Conservation (phyloP, 805 yeast genomes). For the Deakozyma indianensis region DNA sequence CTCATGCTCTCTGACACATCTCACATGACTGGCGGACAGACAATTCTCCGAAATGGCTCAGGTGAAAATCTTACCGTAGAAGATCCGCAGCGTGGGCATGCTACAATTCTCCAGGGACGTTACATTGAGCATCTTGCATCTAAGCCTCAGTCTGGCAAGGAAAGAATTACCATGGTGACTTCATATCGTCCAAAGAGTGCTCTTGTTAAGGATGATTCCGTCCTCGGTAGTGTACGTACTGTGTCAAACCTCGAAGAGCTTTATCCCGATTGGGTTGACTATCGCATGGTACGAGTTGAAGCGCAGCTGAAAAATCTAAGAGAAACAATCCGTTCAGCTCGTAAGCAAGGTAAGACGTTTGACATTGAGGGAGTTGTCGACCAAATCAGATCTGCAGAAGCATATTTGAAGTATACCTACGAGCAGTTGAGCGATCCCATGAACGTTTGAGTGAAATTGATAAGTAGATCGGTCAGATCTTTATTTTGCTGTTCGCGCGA, state of each 20-base stretch:
- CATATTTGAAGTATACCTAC: neutral
- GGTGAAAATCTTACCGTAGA: slow-evolving; percentile 13
- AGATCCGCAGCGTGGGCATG: slow-evolving; percentile 36
- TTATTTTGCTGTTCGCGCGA: too few species aligned
- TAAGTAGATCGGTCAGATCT: too few species aligned
- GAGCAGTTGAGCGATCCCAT: neutral
- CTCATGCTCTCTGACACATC: slow-evolving; percentile 46
- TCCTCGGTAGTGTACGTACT: slow-evolving; percentile 15
- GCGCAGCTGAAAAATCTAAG: neutral
- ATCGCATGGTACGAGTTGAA: slow-evolving; percentile 5
- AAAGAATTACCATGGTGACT: slow-evolving; percentile 21
- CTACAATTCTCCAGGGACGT: slow-evolving; percentile 35
- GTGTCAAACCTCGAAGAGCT: slow-evolving; percentile 8
- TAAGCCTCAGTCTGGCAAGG: slow-evolving; percentile 25
- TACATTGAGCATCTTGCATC: slow-evolving; percentile 33
- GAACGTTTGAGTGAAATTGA: too few species aligned
- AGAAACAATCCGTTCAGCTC: neutral
- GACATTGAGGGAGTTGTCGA: neutral
- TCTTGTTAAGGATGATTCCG: slow-evolving; percentile 15
- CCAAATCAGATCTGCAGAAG: neutral
- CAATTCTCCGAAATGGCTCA: slow-evolving; percentile 28
- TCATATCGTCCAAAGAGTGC: slow-evolving; percentile 18
- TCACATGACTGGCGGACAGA: slow-evolving; percentile 47
- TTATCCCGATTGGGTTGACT: slow-evolving; percentile 12
- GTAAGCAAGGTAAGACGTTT: neutral